Conservation (phyloP, 2,329 filamentous ascomycete genomes). For the Fusarium napiforme region DNA sequence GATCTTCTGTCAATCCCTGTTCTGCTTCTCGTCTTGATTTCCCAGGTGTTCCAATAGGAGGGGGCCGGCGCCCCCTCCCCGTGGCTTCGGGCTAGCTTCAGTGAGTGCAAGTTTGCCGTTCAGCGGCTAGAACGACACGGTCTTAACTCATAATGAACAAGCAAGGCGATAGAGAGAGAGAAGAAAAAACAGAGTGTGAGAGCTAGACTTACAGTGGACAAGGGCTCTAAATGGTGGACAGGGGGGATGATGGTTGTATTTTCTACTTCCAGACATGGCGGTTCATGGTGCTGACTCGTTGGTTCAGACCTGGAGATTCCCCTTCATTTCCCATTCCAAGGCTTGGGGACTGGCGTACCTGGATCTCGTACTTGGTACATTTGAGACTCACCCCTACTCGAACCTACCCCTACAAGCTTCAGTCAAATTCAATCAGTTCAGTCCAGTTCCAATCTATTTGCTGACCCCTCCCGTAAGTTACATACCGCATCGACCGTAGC, state of each 20-base stretch:
- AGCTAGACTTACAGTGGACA: conserved; percentile 12
- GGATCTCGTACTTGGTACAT: conserved; percentile 38
- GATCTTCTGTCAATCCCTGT: conserved; percentile 20
- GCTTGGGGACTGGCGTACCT: conserved; percentile 20
- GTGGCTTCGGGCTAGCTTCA: conserved; percentile 23
- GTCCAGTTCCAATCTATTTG: conserved; percentile 35
- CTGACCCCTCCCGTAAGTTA: conserved; percentile 39
- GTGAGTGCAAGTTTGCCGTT: neutral
- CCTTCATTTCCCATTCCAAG: conserved; percentile 38
- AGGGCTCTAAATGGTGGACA: neutral
- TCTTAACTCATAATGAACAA: conserved; percentile 11
- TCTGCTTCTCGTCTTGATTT: neutral
- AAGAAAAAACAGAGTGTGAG: conserved; percentile 4
- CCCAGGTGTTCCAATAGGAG: conserved; percentile 27
- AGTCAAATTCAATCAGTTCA: conserved; percentile 6
- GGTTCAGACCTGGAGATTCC: conserved; percentile 22
- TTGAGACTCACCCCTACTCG: conserved; percentile 4
- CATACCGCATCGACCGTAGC: conserved; percentile 2
- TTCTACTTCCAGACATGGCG: conserved; percentile 29
- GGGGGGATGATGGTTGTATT: conserved; percentile 9
- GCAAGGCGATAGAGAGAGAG: neutral
- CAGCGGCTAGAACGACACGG: neutral
- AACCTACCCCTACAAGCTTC: neutral
- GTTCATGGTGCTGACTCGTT: conserved; percentile 36
- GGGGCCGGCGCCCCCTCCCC: neutral